Percentiles rank a stretch among this genome's conserved stretches.
Conservation (phyloP, 2,329 filamentous ascomycete species). For the Diaporthe sp. region DNA sequence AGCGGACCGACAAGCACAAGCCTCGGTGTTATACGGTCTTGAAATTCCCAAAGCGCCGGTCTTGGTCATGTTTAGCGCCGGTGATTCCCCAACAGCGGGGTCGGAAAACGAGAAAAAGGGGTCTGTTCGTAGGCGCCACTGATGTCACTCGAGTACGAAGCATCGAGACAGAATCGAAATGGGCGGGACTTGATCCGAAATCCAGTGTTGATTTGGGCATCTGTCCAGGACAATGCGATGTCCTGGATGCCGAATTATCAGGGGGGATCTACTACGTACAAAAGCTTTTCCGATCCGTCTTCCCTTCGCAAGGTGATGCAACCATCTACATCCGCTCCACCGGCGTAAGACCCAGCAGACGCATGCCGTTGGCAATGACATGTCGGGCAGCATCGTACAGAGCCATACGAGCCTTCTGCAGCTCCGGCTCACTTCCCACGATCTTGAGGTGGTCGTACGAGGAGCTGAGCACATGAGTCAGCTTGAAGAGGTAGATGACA, state of each 20-base stretch:
- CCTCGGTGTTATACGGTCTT: conserved; percentile 19
- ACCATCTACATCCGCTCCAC: conserved; percentile 70
- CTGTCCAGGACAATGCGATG: background rate
- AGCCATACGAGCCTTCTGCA: conserved; percentile 81
- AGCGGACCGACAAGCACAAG: background rate
- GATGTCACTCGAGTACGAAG: background rate
- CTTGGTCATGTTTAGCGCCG: conserved; percentile 6
- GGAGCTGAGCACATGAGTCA: conserved; percentile 84
- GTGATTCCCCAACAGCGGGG: background rate
- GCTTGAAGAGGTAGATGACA: conserved; percentile 81
- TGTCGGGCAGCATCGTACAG: conserved; percentile 83
- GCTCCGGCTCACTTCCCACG: conserved; percentile 81
- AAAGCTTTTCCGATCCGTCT: background rate
- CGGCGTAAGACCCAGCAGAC: conserved; percentile 81
- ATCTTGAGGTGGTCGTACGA: conserved; percentile 88
- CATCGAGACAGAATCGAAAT: background rate
- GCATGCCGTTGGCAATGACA: conserved; percentile 88
- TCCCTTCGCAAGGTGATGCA: background rate
- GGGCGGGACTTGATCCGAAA: background rate
- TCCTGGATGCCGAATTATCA: background rate
- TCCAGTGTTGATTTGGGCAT: background rate
- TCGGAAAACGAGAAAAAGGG: background rate
- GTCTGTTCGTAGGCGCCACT: conserved; percentile 2
- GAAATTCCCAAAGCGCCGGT: conserved; percentile 23
- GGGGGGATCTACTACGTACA: background rate